Evolutionary conservation across 163 green algal genomes (phyloP), one percentile per base, ranked within the genome.

Genomic region (Scenedesmus sp.): DNA sequence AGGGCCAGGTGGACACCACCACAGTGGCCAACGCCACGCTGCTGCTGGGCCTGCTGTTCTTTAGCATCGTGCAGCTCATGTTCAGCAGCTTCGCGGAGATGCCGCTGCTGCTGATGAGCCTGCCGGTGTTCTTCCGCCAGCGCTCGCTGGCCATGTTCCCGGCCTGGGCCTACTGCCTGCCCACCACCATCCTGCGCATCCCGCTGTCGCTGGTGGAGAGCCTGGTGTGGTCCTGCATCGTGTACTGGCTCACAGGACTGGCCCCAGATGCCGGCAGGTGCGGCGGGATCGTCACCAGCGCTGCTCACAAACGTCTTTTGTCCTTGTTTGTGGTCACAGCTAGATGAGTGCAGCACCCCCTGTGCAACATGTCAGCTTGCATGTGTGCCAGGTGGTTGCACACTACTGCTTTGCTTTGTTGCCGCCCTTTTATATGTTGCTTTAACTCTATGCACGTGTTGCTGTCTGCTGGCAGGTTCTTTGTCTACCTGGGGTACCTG

Each of bases 61-160:
- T 95, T 81, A 93, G 86, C 59, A 91, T 97, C 46, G 92, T 86
- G 81, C 91, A 94, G 83, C 88, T 95, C 79, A 93, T 97, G 91
- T 96, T 94, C 83, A 93, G 94, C 57, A 92, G 81, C 15, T 90
- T 83, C 66, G 59, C 82, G 18, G 70, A 81, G 66, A 52, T 66
- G 79, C 84, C 81, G 10, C 87, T 90, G 79, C 84, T 96, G 34
- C 62, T 90, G 46, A 83, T 94, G 10, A 91, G 81, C 15, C 92
- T 97, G 79, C 87, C 90, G 54, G 92, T 98, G 52, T 98, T 98
- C 90, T 97, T 95, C 93, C 97, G 97, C 92, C 97, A 98, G 93
- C 93, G 96, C 6, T 89, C 95, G 76, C 92, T 92, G 16, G 66
- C 91, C 20, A 94, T 97, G 46, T 96, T 95, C 76, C 94, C 95